Percentiles rank a stretch among this genome's conserved stretches.
These are phyloP conservation scores for Adansonia gregorii DNA, from an alignment of 441 rosid genomes.

Conservation along the genomic window DNA sequence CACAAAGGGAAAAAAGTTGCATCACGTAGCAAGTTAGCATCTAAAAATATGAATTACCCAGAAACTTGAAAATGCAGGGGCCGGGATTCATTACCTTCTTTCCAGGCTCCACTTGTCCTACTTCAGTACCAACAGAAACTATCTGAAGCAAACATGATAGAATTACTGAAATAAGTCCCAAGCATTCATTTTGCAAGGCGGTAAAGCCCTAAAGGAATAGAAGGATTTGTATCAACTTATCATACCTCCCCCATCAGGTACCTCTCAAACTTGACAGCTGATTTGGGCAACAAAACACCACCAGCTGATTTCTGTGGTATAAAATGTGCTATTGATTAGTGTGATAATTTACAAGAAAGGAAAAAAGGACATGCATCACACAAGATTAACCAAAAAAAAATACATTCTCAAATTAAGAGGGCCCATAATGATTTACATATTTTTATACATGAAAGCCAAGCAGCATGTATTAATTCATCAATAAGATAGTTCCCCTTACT, in stretches of 20 bases:
- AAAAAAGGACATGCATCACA: background rate
- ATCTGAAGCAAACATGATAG: constrained; percentile 9
- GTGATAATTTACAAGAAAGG: background rate
- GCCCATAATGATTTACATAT: background rate
- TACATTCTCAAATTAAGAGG: background rate
- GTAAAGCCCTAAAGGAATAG: background rate
- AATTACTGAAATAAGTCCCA: background rate
- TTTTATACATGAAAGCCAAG: background rate
- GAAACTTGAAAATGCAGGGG: background rate
- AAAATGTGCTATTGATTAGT: constrained; percentile 8
- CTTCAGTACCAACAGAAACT: constrained; percentile 21
- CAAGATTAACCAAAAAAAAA: background rate
- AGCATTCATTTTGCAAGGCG: background rate
- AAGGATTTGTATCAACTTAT: background rate
- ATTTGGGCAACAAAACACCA: constrained; percentile 84
- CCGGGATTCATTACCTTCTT: constrained; percentile 47
- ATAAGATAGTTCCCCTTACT: background rate
- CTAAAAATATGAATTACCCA: background rate
- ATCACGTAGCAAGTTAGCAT: background rate
- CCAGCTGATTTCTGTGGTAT: constrained; percentile 73
- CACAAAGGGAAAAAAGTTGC: background rate
- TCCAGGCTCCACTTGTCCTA: constrained; percentile 19
- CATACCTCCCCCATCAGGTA: constrained; percentile 83
- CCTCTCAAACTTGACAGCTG: constrained; percentile 89
- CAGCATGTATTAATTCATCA: background rate